These are phyloP conservation scores for Lasiodiplodia citricola DNA, from an alignment of 2,329 filamentous ascomycete genomes.

Conservation along the genomic window DNA sequence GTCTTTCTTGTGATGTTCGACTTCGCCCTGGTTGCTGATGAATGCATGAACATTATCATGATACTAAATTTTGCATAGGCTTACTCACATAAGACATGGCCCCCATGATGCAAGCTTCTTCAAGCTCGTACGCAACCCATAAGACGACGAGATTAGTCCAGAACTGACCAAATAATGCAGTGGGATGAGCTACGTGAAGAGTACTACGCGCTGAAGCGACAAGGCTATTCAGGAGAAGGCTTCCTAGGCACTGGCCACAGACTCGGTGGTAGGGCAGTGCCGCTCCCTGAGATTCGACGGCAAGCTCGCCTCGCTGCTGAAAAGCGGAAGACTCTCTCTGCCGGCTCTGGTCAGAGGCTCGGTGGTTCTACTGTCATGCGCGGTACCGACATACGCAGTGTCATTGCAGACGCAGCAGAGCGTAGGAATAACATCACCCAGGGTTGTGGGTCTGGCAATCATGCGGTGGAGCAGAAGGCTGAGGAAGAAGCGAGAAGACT, in stretches of 20 bases:
- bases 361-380: slow-evolving; percentile 66
- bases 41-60: neutral
- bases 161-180: neutral
- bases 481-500: slow-evolving; percentile 67
- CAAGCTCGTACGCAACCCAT: slow-evolving; percentile 55
- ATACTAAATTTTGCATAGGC: slow-evolving; percentile 41
- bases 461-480: slow-evolving; percentile 68
- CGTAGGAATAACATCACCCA: slow-evolving; percentile 67
- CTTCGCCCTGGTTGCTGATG: neutral
- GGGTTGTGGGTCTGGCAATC: slow-evolving; percentile 77
- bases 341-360: slow-evolving; percentile 72
- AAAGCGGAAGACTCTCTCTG: slow-evolving; percentile 63
- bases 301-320: slow-evolving; percentile 77
- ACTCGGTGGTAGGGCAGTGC: slow-evolving; percentile 70
- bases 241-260: slow-evolving; percentile 78
- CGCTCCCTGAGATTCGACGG: slow-evolving; percentile 74
- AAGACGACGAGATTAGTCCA: neutral
- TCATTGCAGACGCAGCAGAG: slow-evolving; percentile 74
- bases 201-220: slow-evolving; percentile 73
- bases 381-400: slow-evolving; percentile 71
- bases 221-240: slow-evolving; percentile 89
- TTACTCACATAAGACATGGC: slow-evolving; percentile 84
- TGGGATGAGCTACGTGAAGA: slow-evolving; percentile 92
- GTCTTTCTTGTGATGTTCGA: neutral
- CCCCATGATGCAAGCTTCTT: slow-evolving; percentile 85